Evolutionary conservation across 2,329 filamentous ascomycete genomes (phyloP), one percentile per base, ranked within the genome.

Genomic region (Diaporthe sp.): DNA sequence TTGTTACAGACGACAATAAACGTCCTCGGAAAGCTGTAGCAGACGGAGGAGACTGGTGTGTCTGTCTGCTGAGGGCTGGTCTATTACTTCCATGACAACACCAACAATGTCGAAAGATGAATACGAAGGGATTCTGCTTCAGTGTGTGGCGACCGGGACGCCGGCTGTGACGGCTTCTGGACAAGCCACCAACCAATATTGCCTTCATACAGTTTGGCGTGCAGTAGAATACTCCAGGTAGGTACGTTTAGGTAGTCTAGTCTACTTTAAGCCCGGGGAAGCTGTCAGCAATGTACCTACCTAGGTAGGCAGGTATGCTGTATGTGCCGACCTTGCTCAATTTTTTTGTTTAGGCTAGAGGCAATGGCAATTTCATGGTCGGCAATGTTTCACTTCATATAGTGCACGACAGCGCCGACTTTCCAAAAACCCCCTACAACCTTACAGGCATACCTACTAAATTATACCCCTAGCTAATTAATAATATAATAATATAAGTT

Each of bases 91-190:
- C 65, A 55, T 22, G 34, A 42, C 22, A 70, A 55, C 65, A 39
- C 31, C 65, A 53, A 28, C 47, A 68, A 53, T 12, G n/a, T 53
- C 28, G 65, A 7, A 37, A 53, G 20, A 25, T 37, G 65, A 37
- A 42, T 42, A 55, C 65, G 65, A 42, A 55, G 47, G 31, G 34
- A 39, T 39, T 22, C 34, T 55, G n/a, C 34, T 53, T n/a, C 31
- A 25, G 63, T 51, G 63, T 28, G 63, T 68, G 65, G 65, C 65
- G 22, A 68, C 44, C 31, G 47, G 47, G n/a, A 39, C 65, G 22
- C 42, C 65, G 65, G 65, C 49, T 55, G 15, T 22, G 65, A 70
- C 65, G 47, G 65, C 65, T 68, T 39, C n/a, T 20, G 65, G 9
- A 22, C 44, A 51, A 68, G 47, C 65, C 31, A 55, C 47, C 65